These are phyloP conservation scores for Pythium periplocum DNA, from an alignment of 352 stramenopile genomes.

Conservation along the genomic window DNA sequence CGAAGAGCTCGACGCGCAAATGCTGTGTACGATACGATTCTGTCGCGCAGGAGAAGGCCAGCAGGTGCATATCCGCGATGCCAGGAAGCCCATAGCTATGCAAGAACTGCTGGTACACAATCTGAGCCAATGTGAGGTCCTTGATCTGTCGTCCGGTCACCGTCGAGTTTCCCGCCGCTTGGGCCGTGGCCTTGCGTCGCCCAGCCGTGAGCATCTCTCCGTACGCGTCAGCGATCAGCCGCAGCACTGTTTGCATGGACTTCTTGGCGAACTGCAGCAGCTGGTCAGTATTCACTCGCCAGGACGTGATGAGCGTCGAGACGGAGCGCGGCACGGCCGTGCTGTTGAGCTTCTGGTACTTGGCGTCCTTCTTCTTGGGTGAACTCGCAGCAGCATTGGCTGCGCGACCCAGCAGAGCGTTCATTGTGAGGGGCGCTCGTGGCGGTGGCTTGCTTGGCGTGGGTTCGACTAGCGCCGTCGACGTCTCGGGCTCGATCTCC, in stretches of 20 bases:
- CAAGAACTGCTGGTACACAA: slow-evolving; percentile 81
- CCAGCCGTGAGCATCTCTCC: slow-evolving; percentile 62
- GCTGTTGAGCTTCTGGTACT: slow-evolving; percentile 75
- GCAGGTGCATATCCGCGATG: slow-evolving; percentile 77
- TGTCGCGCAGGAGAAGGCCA: slow-evolving; percentile 65
- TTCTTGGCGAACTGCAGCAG: slow-evolving; percentile 78
- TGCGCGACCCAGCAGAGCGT: slow-evolving; percentile 32
- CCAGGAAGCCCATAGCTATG: slow-evolving; percentile 70
- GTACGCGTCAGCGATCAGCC: slow-evolving; percentile 69
- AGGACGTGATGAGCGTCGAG: slow-evolving; percentile 67
- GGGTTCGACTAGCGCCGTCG: background rate
- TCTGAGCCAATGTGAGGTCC: slow-evolving; percentile 51
- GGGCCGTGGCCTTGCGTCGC: slow-evolving; percentile 30
- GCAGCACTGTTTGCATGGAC: slow-evolving; percentile 51
- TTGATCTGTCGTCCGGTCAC: slow-evolving; percentile 5
- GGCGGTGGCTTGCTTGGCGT: slow-evolving; percentile 13
- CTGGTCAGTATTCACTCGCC: slow-evolving; percentile 80
- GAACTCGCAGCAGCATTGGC: slow-evolving; percentile 2
- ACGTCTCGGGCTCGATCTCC: slow-evolving; percentile 16
- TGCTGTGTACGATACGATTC: slow-evolving; percentile 64
- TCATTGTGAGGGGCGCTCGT: slow-evolving; percentile 39
- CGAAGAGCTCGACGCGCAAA: slow-evolving; percentile 70
- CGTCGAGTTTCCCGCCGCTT: slow-evolving; percentile 1
- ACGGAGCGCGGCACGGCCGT: slow-evolving; percentile 53
- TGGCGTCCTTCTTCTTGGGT: slow-evolving; percentile 40